These are phyloP conservation scores for Citrus glauca DNA, from an alignment of 345 rosid species.

Conservation along the genomic window DNA sequence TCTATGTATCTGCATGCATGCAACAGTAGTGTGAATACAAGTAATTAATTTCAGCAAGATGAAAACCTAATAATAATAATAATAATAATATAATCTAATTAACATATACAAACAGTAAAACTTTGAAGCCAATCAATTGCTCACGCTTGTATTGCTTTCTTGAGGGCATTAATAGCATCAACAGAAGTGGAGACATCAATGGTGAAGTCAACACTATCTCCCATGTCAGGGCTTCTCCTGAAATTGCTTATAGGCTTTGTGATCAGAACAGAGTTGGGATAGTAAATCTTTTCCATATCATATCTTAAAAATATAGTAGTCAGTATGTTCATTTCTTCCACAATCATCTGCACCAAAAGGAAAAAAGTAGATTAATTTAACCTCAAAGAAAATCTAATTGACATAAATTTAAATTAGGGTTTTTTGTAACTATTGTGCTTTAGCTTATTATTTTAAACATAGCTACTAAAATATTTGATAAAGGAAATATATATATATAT, in stretches of 20 bases:
- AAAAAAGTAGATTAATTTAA: no score
- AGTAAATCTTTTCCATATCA: conserved; percentile 77
- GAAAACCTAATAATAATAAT: no score
- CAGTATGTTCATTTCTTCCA: conserved; percentile 89
- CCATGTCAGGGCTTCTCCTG: conserved; percentile 61
- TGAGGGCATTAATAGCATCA: conserved; percentile 47
- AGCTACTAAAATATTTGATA: no score
- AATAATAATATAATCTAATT: no score
- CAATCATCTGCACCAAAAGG: conserved; percentile 51
- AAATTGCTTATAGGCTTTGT: conserved; percentile 60
- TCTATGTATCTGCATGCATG: conserved; percentile 38
- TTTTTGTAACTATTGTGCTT: no score
- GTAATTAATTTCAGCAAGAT: no score
- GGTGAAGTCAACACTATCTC: conserved; percentile 41
- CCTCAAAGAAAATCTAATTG: no score
- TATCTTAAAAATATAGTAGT: conserved; percentile 68
- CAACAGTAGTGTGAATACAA: no score
- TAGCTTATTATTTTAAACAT: no score
- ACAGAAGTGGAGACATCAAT: conserved; percentile 42
- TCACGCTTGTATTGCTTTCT: conserved; percentile 51
- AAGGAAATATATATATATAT: no score
- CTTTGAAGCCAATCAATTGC: neutral
- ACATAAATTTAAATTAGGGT: no score
- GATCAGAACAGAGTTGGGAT: conserved; percentile 66
- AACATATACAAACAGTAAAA: no score